Percentiles rank a stretch among this genome's conserved stretches.
These are phyloP conservation scores for Paramecium caudatum DNA, from an alignment of 73 alveolate species.

Conservation along the genomic window DNA sequence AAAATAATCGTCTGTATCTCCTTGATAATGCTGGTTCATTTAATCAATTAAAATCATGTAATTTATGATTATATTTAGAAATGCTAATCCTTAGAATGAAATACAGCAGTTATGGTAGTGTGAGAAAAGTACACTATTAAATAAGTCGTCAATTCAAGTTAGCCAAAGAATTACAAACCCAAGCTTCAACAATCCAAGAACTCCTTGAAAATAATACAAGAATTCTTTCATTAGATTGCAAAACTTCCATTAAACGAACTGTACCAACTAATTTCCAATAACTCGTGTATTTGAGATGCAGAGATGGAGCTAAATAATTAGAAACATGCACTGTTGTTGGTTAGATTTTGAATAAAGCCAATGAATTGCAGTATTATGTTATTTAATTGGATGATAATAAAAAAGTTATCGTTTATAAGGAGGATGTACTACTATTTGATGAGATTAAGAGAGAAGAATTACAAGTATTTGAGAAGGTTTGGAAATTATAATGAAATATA, in stretches of 20 bases:
- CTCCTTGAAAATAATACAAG: neutral
- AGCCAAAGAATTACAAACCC: neutral
- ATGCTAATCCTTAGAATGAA: neutral
- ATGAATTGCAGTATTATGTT: neutral
- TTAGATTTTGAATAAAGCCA: neutral
- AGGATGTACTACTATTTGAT: neutral
- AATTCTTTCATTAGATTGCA: neutral
- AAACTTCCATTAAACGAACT: too few species aligned
- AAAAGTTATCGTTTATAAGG: neutral
- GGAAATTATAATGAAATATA: neutral
- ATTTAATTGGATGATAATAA: neutral
- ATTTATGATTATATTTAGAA: neutral
- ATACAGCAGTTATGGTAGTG: neutral
- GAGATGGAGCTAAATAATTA: neutral
- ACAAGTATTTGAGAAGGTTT: neutral
- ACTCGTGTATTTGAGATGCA: neutral
- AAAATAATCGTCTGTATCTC: neutral
- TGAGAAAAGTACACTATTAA: neutral
- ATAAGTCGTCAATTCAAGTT: neutral
- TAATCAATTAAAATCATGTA: conserved; percentile 12
- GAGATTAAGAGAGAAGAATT: neutral
- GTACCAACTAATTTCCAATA: too few species aligned
- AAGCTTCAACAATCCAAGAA: neutral
- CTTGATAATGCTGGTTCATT: conserved; percentile 25
- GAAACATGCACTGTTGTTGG: neutral